A percentile compares a stretch with the other conserved stretches of the same genome.
Conservation (phyloP, 352 stramenopile species). For the Thalassiosira livingstoniorum region DNA sequence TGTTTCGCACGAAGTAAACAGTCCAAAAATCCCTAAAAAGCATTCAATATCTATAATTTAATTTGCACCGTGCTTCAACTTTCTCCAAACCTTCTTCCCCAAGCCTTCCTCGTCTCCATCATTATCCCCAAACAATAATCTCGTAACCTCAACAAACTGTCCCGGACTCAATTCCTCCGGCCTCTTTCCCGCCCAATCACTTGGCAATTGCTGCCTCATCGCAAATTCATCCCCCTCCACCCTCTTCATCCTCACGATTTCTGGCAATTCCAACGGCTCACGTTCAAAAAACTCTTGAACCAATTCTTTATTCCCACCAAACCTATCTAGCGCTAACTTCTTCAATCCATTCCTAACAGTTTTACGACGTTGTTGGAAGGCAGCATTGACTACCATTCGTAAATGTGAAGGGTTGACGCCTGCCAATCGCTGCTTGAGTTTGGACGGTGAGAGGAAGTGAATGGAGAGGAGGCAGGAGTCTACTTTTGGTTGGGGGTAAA, state of each 20-base stretch:
- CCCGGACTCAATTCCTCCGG: slow-evolving; percentile 87
- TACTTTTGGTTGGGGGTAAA: slow-evolving; percentile 91
- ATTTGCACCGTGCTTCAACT: slow-evolving; percentile 82
- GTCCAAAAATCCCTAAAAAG: no score
- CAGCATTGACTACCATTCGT: slow-evolving; percentile 84
- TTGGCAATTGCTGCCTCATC: slow-evolving; percentile 68
- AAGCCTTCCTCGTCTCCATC: slow-evolving; percentile 52
- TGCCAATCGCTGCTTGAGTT: slow-evolving; percentile 66
- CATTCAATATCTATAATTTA: slow-evolving; percentile 20
- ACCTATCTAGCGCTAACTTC: slow-evolving; percentile 65
- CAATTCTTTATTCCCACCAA: slow-evolving; percentile 58
- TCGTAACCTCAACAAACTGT: slow-evolving; percentile 89
- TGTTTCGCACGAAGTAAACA: no score
- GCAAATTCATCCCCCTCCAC: slow-evolving; percentile 81
- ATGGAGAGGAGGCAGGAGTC: slow-evolving; percentile 85
- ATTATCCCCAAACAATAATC: slow-evolving; percentile 75
- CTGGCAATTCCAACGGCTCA: slow-evolving; percentile 67
- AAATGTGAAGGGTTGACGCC: slow-evolving; percentile 84
- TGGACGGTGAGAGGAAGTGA: slow-evolving; percentile 78
- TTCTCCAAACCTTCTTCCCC: slow-evolving; percentile 85
- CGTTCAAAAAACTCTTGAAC: slow-evolving; percentile 65
- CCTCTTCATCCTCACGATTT: slow-evolving; percentile 50
- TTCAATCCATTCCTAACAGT: slow-evolving; percentile 88
- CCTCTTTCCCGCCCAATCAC: slow-evolving; percentile 85
- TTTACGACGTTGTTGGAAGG: slow-evolving; percentile 89